Conservation (phyloP, 768 basidiomycete genomes). For the Trametes sanguinea region DNA sequence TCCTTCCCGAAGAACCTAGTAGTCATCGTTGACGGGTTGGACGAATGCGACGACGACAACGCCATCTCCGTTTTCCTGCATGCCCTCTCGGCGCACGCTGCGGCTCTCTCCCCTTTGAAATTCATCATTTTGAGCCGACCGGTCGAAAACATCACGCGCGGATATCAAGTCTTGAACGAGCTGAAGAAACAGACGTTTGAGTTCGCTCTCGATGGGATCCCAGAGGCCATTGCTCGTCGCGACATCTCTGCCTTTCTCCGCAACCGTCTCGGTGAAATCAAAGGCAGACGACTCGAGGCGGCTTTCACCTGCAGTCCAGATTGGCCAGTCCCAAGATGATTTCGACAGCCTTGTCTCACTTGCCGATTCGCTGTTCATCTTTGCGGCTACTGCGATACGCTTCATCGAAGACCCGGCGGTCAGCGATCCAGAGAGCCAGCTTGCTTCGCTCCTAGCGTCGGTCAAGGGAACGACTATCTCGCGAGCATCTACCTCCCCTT, state of each 20-base stretch:
- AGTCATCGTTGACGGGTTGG: constrained; percentile 24
- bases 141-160: constrained; percentile 1
- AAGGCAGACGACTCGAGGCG: neutral
- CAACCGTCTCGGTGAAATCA: neutral
- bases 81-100: neutral
- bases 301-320: neutral
- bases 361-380: constrained; percentile 25
- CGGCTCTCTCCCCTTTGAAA: constrained; percentile 4
- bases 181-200: neutral
- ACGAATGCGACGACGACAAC: constrained; percentile 19
- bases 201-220: constrained; percentile 1
- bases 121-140: constrained; percentile 24
- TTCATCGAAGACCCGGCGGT: constrained; percentile 19
- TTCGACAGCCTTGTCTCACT: neutral
- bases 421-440: neutral
- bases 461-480: neutral
- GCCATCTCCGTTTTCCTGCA: constrained; percentile 10
- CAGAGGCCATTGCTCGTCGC: neutral
- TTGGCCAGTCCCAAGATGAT: constrained; percentile 8
- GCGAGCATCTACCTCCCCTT: neutral
- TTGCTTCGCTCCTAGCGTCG: neutral
- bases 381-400: constrained; percentile 24
- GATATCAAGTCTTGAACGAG: neutral
- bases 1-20: neutral
- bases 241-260: constrained; percentile 4